Base-by-base conservation (phyloP, 805 yeast genomes). In the Lipomyces yamadae region DNA sequence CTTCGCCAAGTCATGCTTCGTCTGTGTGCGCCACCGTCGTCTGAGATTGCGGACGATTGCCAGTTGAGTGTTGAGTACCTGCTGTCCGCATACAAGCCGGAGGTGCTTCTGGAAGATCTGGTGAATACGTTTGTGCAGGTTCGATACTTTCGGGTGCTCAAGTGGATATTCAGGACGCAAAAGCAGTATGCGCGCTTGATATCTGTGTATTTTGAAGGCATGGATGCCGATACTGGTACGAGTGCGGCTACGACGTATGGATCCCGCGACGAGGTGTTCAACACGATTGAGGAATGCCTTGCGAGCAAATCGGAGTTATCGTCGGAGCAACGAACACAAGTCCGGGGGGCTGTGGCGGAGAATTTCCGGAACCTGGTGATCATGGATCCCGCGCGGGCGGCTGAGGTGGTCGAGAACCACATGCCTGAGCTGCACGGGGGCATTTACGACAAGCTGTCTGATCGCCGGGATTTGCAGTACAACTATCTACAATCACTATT, bases 31-130 rank as follows among this genome's bases (percentile, higher is more conserved):
- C 79, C 24, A 79, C 78, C 15, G 76, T 76, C 72, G 71, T 33
- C 66, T 2, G 68, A 73, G 0, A 69, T 82, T 60, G 81, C 79
- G 61, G 83, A 80, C 34, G 94, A 90, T 66, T 85, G 91, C 71
- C 94, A 94, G 74, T 80, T 89, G 56, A 93, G 96, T 11, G 76
- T 92, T 8, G 91, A 88, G 72, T 84, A 92, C 58, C 75, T 95
- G 18, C 74, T 94, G 0, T 85, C 96, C 0, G 81, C 82, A 0
- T 89, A 88, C 74, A 86, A 84, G 61, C 91, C 94, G 0, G 78
- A 83, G 0, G 82, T 86, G 71, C 78, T 86, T 71, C 78, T 84
- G 32, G 81, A 81, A 1, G 77, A 76, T 29, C 75, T 91, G 55
- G 75, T 87, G 7, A 81, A 81, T 18, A 79, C 82, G 58, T 79